Conservation (phyloP, 257 asterid species). For the Linaria vulgaris region DNA sequence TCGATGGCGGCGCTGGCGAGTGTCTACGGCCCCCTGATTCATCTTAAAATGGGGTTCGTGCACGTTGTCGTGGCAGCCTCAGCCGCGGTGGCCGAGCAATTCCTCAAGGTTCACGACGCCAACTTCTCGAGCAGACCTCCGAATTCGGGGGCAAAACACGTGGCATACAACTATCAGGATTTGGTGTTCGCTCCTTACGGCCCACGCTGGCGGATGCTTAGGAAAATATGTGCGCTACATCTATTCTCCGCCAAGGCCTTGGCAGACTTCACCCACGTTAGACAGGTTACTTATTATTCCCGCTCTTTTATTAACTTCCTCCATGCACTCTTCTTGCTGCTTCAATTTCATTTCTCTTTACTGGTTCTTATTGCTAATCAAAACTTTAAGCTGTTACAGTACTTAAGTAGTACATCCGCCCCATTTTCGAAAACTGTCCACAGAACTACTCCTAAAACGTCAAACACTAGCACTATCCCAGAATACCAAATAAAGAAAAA, state of each 20-base stretch:
- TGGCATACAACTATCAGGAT: slow-evolving; percentile 86
- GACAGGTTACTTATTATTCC: too few relatives aligned
- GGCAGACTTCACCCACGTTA: slow-evolving; percentile 65
- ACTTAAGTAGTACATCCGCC: too few relatives aligned
- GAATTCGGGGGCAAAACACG: slow-evolving; percentile 70
- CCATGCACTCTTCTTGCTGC: too few relatives aligned
- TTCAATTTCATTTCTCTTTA: too few relatives aligned
- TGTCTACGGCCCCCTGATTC: slow-evolving; percentile 75
- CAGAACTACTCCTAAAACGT: too few relatives aligned
- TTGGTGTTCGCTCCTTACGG: slow-evolving; percentile 93
- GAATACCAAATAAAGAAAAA: too few relatives aligned
- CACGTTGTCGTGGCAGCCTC: slow-evolving; percentile 85
- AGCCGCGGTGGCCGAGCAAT: slow-evolving; percentile 70
- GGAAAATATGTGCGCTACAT: slow-evolving; percentile 72
- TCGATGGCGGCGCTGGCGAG: slow-evolving; percentile 69
- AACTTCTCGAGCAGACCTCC: slow-evolving; percentile 89
- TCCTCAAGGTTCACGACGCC: slow-evolving; percentile 65
- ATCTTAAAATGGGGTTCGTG: slow-evolving; percentile 70
- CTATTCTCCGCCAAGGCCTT: slow-evolving; percentile 81
- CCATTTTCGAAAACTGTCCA: too few relatives aligned
- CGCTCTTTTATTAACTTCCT: too few relatives aligned
- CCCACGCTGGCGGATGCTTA: slow-evolving; percentile 80
- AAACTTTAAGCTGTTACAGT: too few relatives aligned
- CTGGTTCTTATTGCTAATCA: too few relatives aligned
- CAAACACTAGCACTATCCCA: too few relatives aligned